phyloP scores from a whole-genome alignment of 1,284 basidiomycete species.

The Wolfiporia cocos region DNA sequence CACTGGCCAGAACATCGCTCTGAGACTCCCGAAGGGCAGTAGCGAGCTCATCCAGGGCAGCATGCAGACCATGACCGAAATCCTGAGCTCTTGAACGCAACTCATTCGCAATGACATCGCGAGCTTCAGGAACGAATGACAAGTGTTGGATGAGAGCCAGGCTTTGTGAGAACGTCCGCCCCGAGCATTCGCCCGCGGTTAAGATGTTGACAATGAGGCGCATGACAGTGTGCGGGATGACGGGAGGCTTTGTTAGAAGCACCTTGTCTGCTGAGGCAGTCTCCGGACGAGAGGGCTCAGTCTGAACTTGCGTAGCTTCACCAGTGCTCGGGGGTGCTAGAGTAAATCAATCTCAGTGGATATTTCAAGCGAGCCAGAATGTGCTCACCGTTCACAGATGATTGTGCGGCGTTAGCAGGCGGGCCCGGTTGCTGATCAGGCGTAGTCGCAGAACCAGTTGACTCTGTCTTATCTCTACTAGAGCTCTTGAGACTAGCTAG shows the following conservation, averaged over 20 bases:
- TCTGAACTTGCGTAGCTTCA: conserved; percentile 8
- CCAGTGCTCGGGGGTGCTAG: neutral
- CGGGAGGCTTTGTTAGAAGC: conserved; percentile 67
- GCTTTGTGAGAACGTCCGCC: conserved; percentile 88
- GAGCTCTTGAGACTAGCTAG: conserved; percentile 57
- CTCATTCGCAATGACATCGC: conserved; percentile 84
- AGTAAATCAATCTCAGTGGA: neutral
- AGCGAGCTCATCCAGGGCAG: conserved; percentile 75
- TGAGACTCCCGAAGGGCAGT: conserved; percentile 50
- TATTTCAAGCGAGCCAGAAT: neutral
- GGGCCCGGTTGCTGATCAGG: conserved; percentile 6
- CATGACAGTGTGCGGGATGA: conserved; percentile 76
- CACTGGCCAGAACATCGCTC: conserved; percentile 53
- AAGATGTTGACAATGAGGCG: conserved; percentile 91
- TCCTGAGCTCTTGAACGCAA: conserved; percentile 81
- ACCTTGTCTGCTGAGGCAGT: too few species aligned
- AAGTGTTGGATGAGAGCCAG: conserved; percentile 86
- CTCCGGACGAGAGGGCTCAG: conserved; percentile 37
- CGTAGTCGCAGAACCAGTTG: conserved; percentile 6
- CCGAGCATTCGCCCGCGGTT: conserved; percentile 93
- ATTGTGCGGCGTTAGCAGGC: neutral
- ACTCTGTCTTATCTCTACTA: conserved; percentile 28
- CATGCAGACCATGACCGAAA: conserved; percentile 69
- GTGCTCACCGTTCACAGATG: conserved; percentile 3
- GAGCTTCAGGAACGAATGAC: conserved; percentile 80